Evolutionary conservation across 805 yeast species (phyloP), one percentile per base, ranked within the genome.

Genomic region (Spathaspora sp.): DNA sequence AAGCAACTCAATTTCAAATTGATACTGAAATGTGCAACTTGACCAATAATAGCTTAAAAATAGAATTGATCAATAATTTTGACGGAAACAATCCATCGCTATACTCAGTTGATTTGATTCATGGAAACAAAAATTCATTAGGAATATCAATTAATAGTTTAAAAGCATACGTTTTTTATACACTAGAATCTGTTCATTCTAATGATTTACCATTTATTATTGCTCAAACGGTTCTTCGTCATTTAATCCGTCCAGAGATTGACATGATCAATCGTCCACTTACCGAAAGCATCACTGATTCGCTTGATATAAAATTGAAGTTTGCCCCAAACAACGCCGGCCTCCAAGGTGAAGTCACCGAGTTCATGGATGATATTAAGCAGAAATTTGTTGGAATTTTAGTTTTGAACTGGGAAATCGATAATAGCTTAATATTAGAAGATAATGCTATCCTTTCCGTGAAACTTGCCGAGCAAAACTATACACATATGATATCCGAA

Each of bases 191-290:
- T 11, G 74, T 85, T 16, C 76, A 77, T 51, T 69, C 72, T 38
- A 86, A 86, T 57, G 86, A 79, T 55, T 68, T 86, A 39, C 91
- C 94, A 1, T 85, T 76, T 57, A 79, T 75, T 52, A 71, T 84
- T 2, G 76, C 87, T 0, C 86, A 83, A 57, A 63, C 70, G 1
- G 53, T 71, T 4, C 42, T 65, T 12, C 64, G 71, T 31, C 69
- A 66, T 52, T 57, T 73, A n/a, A 45, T 72, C 16, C 49, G 48
- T 6, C 57, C 73, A 2, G 76, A 72, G 40, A 52, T 57, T n/a
- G 47, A 50, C 10, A n/a, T 45, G 26, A 49, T 18, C 19, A 20
- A 31, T 18, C 38, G 35, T 12, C 17, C 38, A 35, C 31, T 17
- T 5, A 20, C 16, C 29, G 23, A 26, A 44, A 35, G 14, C 26